Conservation (phyloP, 257 asterid species). For the Fraxinus americana region DNA sequence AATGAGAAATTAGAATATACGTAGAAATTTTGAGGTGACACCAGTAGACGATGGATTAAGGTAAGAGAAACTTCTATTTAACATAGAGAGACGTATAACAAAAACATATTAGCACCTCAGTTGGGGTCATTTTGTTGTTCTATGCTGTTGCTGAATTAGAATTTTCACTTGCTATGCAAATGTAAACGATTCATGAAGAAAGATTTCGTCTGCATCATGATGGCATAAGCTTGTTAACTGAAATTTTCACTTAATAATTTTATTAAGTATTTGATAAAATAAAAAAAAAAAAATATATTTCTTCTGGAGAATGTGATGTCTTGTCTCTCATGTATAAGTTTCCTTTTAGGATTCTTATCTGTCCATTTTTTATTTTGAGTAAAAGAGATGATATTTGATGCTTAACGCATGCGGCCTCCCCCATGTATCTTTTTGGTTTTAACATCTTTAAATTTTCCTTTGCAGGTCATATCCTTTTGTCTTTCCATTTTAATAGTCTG, state of each 20-base stretch:
- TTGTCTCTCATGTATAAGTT: constrained; percentile 3
- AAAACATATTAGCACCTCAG: no score
- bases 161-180: no score
- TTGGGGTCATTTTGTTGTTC: no score
- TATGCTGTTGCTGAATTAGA: neutral
- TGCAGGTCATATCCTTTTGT: constrained; percentile 97
- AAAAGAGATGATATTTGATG: neutral
- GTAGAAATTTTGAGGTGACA: no score
- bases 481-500: constrained; percentile 9
- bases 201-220: neutral
- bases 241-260: neutral
- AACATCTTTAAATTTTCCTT: neutral
- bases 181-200: neutral
- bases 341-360: neutral
- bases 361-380: neutral
- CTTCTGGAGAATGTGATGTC: neutral
- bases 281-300: neutral
- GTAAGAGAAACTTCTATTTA: no score
- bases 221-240: neutral
- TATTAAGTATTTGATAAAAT: neutral
- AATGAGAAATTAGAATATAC: no score
- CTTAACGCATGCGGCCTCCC: no score
- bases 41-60: no score
- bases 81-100: no score
- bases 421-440: neutral